phyloP scores from a whole-genome alignment of 1,284 basidiomycete species.

The Cutaneotrichosporon mucoides region DNA sequence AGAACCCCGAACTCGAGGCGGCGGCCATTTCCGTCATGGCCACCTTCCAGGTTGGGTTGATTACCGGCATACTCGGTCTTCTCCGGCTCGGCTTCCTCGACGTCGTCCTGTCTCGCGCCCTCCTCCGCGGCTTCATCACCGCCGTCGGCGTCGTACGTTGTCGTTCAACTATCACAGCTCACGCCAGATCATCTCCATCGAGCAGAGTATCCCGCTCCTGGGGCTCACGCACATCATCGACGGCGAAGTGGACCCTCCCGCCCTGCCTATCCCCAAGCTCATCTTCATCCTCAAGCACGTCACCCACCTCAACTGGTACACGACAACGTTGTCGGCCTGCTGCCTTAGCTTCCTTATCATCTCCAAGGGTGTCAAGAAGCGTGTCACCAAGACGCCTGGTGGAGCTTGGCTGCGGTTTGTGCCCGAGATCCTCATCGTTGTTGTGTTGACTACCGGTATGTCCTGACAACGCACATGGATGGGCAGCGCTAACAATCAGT shows the following conservation, averaged over 20 bases:
- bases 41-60: slow-evolving; percentile 80
- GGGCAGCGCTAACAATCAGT: slow-evolving; percentile 52
- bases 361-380: slow-evolving; percentile 54
- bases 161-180: slow-evolving; percentile 21
- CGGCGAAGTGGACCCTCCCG: slow-evolving; percentile 20
- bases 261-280: slow-evolving; percentile 64
- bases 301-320: slow-evolving; percentile 60
- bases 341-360: slow-evolving; percentile 62
- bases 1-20: slow-evolving; percentile 54
- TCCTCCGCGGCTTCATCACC: slow-evolving; percentile 71
- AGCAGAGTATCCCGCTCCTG: slow-evolving; percentile 61
- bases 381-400: slow-evolving; percentile 44
- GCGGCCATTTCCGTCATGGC: slow-evolving; percentile 63
- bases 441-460: slow-evolving; percentile 70
- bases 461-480: too few species aligned
- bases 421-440: slow-evolving; percentile 76
- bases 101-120: slow-evolving; percentile 82
- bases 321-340: slow-evolving; percentile 67
- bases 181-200: slow-evolving; percentile 53
- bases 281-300: slow-evolving; percentile 68
- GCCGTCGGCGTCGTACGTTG: slow-evolving; percentile 45
- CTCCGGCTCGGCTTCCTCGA: slow-evolving; percentile 90
- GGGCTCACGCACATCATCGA: slow-evolving; percentile 65
- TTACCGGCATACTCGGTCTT: slow-evolving; percentile 80
- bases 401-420: slow-evolving; percentile 67